Base-by-base conservation (phyloP, 495 filamentous ascomycete species). In the Aspergillus sparsus region DNA sequence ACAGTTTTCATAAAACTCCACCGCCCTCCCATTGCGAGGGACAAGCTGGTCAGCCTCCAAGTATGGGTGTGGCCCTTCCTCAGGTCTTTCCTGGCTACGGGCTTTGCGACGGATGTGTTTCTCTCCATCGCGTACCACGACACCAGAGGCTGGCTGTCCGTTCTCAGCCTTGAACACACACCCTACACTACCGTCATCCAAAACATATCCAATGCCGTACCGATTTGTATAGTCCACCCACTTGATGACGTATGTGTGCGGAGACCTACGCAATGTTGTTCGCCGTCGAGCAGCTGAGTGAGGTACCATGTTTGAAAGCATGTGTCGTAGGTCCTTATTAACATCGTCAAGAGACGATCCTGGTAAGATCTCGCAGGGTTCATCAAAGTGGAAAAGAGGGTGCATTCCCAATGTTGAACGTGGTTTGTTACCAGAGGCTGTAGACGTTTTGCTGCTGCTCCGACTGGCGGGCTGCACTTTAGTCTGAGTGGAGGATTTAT, bases 151-250 rank as follows among this genome's bases (percentile, higher is more conserved):
- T 4, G 84, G 85, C 37, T 85, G 77, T 10, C 76, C 69, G 34
- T 83, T 83, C 13, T 82, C 80, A 7, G 84, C 87, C 46, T 87
- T 89, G 55, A 92, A 88, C 13, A 93, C 86, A 63, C 89, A 92
- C 5, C 90, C 91, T 39, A 92, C 87, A 52, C 87, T 91, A 9
- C 91, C 90, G 67, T 94, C 89, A 50, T 88, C 90, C 35, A 96
- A 73, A 41, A 93, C 89, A 62, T 95, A 96, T 5, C 91, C 91
- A 41, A 93, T 81, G 1, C 91, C 91, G 66, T 92, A 93, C 63
- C 91, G 90, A 71, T 94, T 94, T 31, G 91, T 92, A 64, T 94
- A 96, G 65, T 96, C 91, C n/a, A 96, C 91, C 91, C 91, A 96
- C 68, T 93, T 94, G 21, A 92, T 87, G 21, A 96, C 89, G 66